Percentiles rank a stretch among this genome's conserved stretches.
phyloP scores from a whole-genome alignment of 768 basidiomycete species.

The Lactarius hatsudake region DNA sequence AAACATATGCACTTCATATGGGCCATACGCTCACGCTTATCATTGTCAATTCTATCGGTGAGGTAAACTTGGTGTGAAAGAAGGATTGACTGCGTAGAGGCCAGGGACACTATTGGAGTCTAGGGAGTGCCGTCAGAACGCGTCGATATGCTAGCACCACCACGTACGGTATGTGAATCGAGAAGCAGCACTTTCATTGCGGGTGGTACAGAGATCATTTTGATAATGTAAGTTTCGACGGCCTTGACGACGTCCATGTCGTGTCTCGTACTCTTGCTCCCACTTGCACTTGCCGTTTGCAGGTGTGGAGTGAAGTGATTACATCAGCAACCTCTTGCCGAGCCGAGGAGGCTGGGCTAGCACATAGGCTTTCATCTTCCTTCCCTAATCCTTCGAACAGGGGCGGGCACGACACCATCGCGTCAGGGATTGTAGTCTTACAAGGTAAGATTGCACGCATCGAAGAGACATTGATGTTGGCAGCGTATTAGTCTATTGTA shows the following conservation, averaged over 20 bases:
- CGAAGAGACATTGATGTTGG: not conserved
- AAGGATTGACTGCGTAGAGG: slow-evolving; percentile 89
- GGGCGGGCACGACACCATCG: not conserved
- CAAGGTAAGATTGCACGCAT: not conserved
- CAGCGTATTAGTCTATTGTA: not conserved
- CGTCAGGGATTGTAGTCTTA: not conserved
- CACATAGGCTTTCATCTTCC: not conserved
- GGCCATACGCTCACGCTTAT: slow-evolving; percentile 83
- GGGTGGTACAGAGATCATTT: slow-evolving; percentile 78
- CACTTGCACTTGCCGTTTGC: not conserved
- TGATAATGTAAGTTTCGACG: slow-evolving; percentile 88
- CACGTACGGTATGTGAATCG: slow-evolving; percentile 85
- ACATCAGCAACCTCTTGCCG: not conserved
- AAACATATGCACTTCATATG: slow-evolving; percentile 99
- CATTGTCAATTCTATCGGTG: slow-evolving; percentile 97
- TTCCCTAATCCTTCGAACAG: not conserved
- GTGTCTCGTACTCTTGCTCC: not conserved
- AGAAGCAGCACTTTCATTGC: slow-evolving; percentile 96
- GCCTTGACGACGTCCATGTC: slow-evolving; percentile 95
- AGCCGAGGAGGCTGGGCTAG: no score
- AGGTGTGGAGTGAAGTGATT: not conserved
- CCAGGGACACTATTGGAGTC: slow-evolving; percentile 95
- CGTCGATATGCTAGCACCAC: not conserved
- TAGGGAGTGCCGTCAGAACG: slow-evolving; percentile 32
- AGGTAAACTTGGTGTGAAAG: slow-evolving; percentile 96